phyloP scores from a whole-genome alignment of 164 flowering plant species.

The Taxillus chinensis region DNA sequence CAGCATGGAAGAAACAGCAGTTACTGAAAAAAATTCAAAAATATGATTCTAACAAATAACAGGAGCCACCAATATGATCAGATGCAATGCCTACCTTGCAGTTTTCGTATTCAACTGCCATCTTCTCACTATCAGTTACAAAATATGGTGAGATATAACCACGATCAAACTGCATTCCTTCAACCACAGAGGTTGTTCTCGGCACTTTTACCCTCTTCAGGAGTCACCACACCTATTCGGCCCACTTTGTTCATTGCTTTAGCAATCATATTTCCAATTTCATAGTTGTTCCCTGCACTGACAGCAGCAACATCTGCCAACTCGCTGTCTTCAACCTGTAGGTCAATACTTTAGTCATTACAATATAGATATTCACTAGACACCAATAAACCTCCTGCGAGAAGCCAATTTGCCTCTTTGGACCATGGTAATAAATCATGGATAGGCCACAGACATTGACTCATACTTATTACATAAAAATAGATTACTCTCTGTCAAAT shows the following conservation, averaged over 20 bases:
- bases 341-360: not conserved
- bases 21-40: slow-evolving; percentile 8
- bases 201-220: slow-evolving; percentile 56
- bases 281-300: slow-evolving; percentile 85
- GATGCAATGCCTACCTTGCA: slow-evolving; percentile 53
- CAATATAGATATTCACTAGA: too few relatives aligned
- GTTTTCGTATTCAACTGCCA: slow-evolving; percentile 50
- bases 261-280: slow-evolving; percentile 74
- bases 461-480: too few relatives aligned
- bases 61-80: slow-evolving; percentile 3
- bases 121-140: slow-evolving; percentile 61
- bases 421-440: too few relatives aligned
- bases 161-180: slow-evolving; percentile 92
- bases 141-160: slow-evolving; percentile 88
- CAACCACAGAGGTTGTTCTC: slow-evolving; percentile 59
- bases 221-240: slow-evolving; percentile 55
- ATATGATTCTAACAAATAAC: slow-evolving; percentile 14
- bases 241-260: slow-evolving; percentile 74
- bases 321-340: slow-evolving; percentile 79
- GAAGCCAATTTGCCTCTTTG: too few relatives aligned
- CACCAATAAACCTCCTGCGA: not conserved
- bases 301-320: slow-evolving; percentile 83
- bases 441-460: too few relatives aligned
- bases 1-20: slow-evolving; percentile 10
- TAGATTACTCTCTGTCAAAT: slow-evolving; percentile 9